phyloP scores from a whole-genome alignment of 495 filamentous ascomycete genomes.

The Friedmanniomyces endolithicus region DNA sequence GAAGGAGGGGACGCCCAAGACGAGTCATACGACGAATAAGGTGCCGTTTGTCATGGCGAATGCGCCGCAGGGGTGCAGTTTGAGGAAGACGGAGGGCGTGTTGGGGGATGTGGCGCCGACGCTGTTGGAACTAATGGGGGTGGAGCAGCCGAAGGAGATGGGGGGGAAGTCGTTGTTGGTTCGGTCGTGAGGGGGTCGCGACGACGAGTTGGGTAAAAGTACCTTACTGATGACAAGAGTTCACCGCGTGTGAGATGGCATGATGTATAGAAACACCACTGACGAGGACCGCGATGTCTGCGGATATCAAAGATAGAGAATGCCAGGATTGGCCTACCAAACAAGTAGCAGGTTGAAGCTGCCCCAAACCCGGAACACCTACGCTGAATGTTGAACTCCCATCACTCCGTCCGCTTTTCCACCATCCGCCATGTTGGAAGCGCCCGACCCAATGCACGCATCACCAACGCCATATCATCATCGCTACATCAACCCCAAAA shows the following conservation, averaged over 20 bases:
- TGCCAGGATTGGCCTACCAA: background rate
- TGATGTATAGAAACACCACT: too few relatives aligned
- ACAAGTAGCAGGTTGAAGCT: background rate
- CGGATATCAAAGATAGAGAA: too few relatives aligned
- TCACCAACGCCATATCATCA: background rate
- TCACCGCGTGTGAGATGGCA: too few relatives aligned
- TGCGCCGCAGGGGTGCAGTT: constrained; percentile 74
- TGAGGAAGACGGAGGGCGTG: constrained; percentile 77
- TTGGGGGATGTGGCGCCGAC: constrained; percentile 94
- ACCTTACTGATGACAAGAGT: too few relatives aligned
- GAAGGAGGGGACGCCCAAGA: constrained; percentile 89
- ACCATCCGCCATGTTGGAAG: background rate
- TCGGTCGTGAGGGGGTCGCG: constrained; percentile 27
- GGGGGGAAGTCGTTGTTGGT: constrained; percentile 70
- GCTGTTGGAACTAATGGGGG: constrained; percentile 76
- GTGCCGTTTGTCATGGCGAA: constrained; percentile 98
- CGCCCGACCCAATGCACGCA: background rate
- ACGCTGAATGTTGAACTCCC: constrained; percentile 1
- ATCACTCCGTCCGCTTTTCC: background rate
- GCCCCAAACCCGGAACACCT: constrained; percentile 1
- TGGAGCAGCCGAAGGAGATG: constrained; percentile 86
- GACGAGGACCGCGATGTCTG: too few relatives aligned
- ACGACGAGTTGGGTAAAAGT: too few relatives aligned
- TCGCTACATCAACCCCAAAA: background rate
- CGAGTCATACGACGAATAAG: constrained; percentile 91